These are phyloP conservation scores for Aspergillus unguis DNA, from an alignment of 2,329 filamentous ascomycete genomes.

Conservation along the genomic window DNA sequence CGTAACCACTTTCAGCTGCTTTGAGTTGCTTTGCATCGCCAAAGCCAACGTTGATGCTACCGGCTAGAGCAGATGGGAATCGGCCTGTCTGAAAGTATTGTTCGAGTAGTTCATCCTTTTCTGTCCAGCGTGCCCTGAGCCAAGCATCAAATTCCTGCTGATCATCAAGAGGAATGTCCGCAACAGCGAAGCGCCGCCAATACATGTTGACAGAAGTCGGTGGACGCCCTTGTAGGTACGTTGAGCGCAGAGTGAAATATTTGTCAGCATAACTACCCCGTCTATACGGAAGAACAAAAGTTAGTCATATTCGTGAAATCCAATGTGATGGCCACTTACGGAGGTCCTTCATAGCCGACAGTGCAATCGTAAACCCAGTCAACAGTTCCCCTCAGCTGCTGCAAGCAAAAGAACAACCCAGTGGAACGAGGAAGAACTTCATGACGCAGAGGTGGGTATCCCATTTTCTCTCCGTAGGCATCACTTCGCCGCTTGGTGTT, in stretches of 20 bases:
- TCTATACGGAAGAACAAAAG: conserved; percentile 38
- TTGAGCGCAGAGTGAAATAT: conserved; percentile 80
- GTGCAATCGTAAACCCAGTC: conserved; percentile 74
- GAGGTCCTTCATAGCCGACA: conserved; percentile 89
- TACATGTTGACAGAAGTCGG: conserved; percentile 96
- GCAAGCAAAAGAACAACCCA: conserved; percentile 59
- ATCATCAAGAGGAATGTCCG: conserved; percentile 75
- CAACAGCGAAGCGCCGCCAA: conserved; percentile 81
- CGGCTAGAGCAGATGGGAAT: conserved; percentile 68
- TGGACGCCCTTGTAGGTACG: conserved; percentile 81
- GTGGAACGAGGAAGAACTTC: conserved; percentile 60
- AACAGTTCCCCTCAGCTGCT: conserved; percentile 57
- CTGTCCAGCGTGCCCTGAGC: conserved; percentile 82
- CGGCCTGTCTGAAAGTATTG: conserved; percentile 72
- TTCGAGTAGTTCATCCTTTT: conserved; percentile 87
- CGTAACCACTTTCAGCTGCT: conserved; percentile 38
- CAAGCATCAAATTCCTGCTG: conserved; percentile 74
- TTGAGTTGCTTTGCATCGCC: conserved; percentile 27
- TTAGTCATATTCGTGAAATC: conserved; percentile 3
- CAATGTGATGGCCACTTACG: conserved; percentile 57
- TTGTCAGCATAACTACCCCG: conserved; percentile 84
- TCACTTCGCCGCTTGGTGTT: conserved; percentile 56
- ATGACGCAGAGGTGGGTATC: conserved; percentile 57
- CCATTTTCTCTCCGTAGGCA: conserved; percentile 57
- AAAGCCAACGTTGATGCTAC: conserved; percentile 48